Evolutionary conservation across 108 stramenopile species (phyloP), one percentile per base, ranked within the genome.

Genomic region (Phaeodactylum tricornutum): DNA sequence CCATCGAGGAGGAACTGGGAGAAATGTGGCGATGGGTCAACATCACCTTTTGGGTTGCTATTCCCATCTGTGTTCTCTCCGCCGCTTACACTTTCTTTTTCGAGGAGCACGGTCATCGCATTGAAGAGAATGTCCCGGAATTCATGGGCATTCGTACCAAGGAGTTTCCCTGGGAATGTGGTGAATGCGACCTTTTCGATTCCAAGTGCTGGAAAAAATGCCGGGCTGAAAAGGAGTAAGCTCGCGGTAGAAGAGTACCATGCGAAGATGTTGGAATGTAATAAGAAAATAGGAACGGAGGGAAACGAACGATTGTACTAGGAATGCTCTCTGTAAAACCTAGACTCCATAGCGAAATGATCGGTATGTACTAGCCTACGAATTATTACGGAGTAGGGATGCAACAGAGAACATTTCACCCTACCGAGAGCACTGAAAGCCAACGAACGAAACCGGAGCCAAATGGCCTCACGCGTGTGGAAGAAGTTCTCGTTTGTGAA

Each of bases 151-250:
- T 93, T 61, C 90, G 93, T 49, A 71, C 51, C 51, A 96, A 94
- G 79, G 89, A 90, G 30, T 91, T 79, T 59, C 92, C 95, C n/a
- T 96, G 95, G 95, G 85, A 82, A 38, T 96, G 95, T 49, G 80
- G 84, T 26, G 79, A 86, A 30, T 96, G 95, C 55, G 75, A 72
- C 28, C 48, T 94, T 45, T 88, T 94, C 32, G 89, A 96, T 71
- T 41, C 59, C 50, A 68, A 69, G 21, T 96, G 95, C 82, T 96
- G 92, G 87, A 79, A 83, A 69, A 80, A 92, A 71, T 96, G 95
- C 85, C 85, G 88, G 61, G 91, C 78, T 2, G 86, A 85, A 25
- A 72, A 77, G 63, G 17, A 43, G 26, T 16, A 50, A 41, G 21
- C 39, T 11, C 39, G 14, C 14, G 39, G n/a, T n/a, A n/a, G n/a